These are phyloP conservation scores for Backusella liffmaniae DNA, from an alignment of 192 early-diverging fungal genomes.

Conservation along the genomic window DNA sequence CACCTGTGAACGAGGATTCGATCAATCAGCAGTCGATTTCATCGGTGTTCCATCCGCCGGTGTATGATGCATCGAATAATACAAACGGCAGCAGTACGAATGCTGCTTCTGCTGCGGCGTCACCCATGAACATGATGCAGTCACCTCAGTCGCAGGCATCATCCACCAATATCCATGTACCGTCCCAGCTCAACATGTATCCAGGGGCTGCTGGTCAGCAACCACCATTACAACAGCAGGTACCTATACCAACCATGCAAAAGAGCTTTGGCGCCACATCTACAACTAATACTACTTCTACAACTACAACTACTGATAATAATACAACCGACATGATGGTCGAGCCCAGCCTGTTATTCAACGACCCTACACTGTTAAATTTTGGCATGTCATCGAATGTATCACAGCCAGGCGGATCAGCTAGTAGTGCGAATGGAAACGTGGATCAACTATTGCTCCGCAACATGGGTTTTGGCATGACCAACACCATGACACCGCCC, in stretches of 20 bases:
- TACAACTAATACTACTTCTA: not conserved
- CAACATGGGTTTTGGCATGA: conserved; percentile 24
- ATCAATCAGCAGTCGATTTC: conserved; percentile 39
- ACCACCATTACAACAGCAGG: not conserved
- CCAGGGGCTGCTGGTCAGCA: conserved; percentile 14
- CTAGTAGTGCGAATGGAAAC: not conserved
- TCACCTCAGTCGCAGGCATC: conserved; percentile 11
- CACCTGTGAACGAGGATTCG: conserved; percentile 32
- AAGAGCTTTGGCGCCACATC: not conserved
- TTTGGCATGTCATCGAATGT: conserved; percentile 2
- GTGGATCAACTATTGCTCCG: conserved; percentile 22
- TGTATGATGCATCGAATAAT: conserved; percentile 18
- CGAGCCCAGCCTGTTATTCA: conserved; percentile 25
- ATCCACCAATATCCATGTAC: not conserved
- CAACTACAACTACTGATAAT: conserved; percentile 8
- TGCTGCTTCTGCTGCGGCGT: not conserved
- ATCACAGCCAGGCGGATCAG: not conserved
- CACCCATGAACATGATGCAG: conserved; percentile 5
- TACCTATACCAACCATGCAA: not conserved
- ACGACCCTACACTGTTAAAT: conserved; percentile 17
- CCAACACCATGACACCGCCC: not conserved
- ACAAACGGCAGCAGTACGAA: not conserved
- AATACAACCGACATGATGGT: conserved; percentile 17
- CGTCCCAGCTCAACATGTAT: conserved; percentile 8
- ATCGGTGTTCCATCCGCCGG: conserved; percentile 34